These are phyloP conservation scores for Draba incana DNA, from an alignment of 345 rosid genomes.

Conservation along the genomic window DNA sequence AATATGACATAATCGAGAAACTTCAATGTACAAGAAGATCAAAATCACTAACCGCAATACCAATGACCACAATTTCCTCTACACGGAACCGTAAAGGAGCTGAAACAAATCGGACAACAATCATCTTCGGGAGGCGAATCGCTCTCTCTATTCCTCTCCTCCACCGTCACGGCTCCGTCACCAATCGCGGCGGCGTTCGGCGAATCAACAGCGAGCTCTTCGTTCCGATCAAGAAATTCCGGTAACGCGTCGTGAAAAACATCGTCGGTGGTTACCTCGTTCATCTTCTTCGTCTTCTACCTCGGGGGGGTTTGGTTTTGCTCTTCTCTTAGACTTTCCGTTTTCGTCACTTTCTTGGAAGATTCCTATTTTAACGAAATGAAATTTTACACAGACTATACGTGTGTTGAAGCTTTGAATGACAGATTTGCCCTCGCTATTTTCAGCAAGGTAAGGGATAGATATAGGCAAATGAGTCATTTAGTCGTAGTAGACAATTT, in stretches of 20 bases:
- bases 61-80: constrained; percentile 85
- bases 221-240: neutral
- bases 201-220: neutral
- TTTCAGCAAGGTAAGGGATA: neutral
- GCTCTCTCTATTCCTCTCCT: constrained; percentile 23
- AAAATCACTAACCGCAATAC: constrained; percentile 74
- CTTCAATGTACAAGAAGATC: neutral
- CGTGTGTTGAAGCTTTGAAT: neutral
- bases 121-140: constrained; percentile 77
- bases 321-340: neutral
- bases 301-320: constrained; percentile 3
- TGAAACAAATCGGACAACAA: constrained; percentile 82
- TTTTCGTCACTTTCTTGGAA: constrained; percentile 25
- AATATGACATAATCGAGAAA: neutral
- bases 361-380: constrained; percentile 12
- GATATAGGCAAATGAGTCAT: neutral
- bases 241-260: neutral
- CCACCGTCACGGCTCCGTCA: constrained; percentile 27
- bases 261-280: constrained; percentile 26
- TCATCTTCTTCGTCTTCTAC: neutral
- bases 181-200: constrained; percentile 8
- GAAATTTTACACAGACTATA: neutral
- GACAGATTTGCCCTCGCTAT: constrained; percentile 18
- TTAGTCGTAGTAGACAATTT: neutral
- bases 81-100: constrained; percentile 69